Base-by-base conservation (phyloP, 805 yeast species). In the Wickerhamiella domercqiae region DNA sequence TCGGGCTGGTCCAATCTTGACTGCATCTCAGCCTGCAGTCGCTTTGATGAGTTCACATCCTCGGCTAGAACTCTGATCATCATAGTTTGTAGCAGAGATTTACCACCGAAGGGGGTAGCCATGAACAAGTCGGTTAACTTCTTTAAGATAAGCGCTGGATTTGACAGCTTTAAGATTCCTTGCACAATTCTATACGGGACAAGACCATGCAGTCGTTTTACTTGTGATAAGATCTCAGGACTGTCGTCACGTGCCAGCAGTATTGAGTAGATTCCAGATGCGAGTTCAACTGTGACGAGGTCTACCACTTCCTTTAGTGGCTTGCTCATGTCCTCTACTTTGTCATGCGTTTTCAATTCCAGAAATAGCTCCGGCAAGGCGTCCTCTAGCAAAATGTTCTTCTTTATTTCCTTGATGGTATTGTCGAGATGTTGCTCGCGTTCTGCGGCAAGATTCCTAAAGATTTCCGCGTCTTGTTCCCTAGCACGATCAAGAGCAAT, bases 121-220 rank as follows among this genome's bases (percentile, higher is more conserved):
- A 90, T 71, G 47, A 87, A 73, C 41, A 87, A 54, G 49, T 83
- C 95, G 25, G 86, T 69, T 54, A 87, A 60, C 17, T 76, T 72
- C 43, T 84, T 79, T 61, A 82, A 73, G 20, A 87, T 74, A 30
- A 77, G 71, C 59, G 84, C 72, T 2, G 98, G 97, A 51, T 87
- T 87, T 0, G 97, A 82, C 42, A 78, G 73, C 50, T 74, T 69
- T 51, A 90, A 57, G 17, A 87, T 78, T 16, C 81, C 80, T 31
- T 75, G 75, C 55, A 86, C 71, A 25, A 87, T 53, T 1, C 68
- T 60, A 55, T 87, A 90, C 0, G 97, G 98, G 60, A 87, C 71
- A 41, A 82, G 51, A 22, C 66, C 60, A 58, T 87, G 95, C 29
- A 90, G 59, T 40, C 76, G 70, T 45, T 73, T 72, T 22, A 79